Evolutionary conservation across 768 basidiomycete genomes (phyloP), one percentile per base, ranked within the genome.

Genomic region (Suillus bovinus): DNA sequence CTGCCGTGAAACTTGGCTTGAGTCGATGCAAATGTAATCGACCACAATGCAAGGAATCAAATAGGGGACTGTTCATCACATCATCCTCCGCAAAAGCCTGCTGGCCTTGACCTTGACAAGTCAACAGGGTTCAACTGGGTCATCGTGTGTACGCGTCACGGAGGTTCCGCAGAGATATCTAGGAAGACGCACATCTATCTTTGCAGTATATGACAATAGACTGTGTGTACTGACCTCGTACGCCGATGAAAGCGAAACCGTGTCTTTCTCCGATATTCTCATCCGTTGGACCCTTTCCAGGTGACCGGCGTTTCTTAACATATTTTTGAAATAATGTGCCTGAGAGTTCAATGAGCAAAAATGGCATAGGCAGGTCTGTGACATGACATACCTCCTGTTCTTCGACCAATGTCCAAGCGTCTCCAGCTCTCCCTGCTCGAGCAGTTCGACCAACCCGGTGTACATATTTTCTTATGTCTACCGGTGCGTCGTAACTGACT

Each of bases 381-480:
- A 20, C 24, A 2, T 27, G 24, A 20, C 9, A 10, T 42, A 88
- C 91, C 82, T 94, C 92, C 72, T 97, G 96, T 72, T 94, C 91
- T 78, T 99, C 97, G 8, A 99, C 92, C 68, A 99, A 76, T 2
- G 91, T 91, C 96, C 96, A 99, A 2, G 96, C 95, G 65, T 91
- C 85, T 7, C 97, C 97, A 24, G 78, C 76, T 52, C 91, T 81
- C 9, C 97, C 97, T 4, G 97, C 97, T 57, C 97, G 84, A 3
- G 97, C 97, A 6, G 97, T 99, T 49, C 97, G 84, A 24, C 97
- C 97, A 10, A 96, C 96, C 59, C 97, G 89, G 74, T 99, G 97
- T 13, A 99, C 93, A 70, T 99, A 99, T 74, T 99, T 99, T 57
- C 94, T 85, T 86, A 98, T 95, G 73, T 99, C 97, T n/a, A 97